Evolutionary conservation across 2,329 filamentous ascomycete genomes (phyloP), one percentile per base, ranked within the genome.

Genomic region (Colletotrichum sp.): DNA sequence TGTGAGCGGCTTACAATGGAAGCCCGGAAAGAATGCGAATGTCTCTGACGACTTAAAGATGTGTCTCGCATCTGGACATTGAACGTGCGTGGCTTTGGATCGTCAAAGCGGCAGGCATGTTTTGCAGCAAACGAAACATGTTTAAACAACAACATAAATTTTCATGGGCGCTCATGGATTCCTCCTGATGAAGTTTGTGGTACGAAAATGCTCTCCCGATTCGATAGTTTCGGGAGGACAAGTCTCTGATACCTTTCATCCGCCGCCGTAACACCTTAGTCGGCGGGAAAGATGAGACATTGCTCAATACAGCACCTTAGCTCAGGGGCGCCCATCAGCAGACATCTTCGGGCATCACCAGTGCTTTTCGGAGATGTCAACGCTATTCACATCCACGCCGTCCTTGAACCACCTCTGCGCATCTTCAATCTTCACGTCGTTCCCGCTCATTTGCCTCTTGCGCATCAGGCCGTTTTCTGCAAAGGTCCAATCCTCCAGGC

Each of bases 401-500:
- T 94, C 91, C 80, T 86, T 90, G 81, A 93, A 95, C 93, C 94
- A 95, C 59, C 94, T 88, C 82, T 93, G 91, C 44, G 83, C 86
- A 30, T 93, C 90, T 1, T 76, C 79, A 68, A 95, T 93, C 81
- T 88, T 89, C 49, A 95, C 88, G 82, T 95, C 92, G 78, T 95
- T 95, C 1, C 91, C 94, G 80, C 93, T 95, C 93, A 95, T 95
- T 87, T 93, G 91, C 62, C 93, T 85, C 88, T 95, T 95, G 76
- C 90, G 86, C 93, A 95, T 95, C 66, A 91, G 85, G 0, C 94
- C 94, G 79, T 94, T 90, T 2, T 89, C 87, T 0, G 91, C 92
- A 83, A 95, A 95, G 0, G 93, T 95, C 94, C 93, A 95, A 81
- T 95, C 93, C 81, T 95, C 94, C 13, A 98, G 89, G 0, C 95